These are phyloP conservation scores for Cryptosporidium parvum DNA, from an alignment of 169 alveolate species.

Conservation along the genomic window DNA sequence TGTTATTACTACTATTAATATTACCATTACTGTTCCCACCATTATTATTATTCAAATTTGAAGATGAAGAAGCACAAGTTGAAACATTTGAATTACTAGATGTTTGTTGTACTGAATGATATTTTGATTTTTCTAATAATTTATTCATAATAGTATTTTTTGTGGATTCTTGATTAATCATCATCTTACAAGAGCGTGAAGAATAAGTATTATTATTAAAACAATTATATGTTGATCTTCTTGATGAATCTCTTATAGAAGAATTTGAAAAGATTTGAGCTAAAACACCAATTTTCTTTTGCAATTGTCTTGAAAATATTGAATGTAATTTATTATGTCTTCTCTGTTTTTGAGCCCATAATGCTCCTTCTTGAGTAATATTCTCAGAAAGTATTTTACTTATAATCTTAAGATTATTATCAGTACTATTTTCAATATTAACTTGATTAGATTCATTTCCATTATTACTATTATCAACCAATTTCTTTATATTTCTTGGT, in stretches of 20 bases:
- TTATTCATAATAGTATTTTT: neutral
- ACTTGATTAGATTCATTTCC: neutral
- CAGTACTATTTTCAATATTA: neutral
- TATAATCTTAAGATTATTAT: neutral
- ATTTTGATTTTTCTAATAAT: neutral
- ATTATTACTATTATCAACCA: neutral
- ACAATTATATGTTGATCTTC: neutral
- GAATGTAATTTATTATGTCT: slow-evolving; percentile 48
- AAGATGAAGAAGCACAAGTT: neutral
- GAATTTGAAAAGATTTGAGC: slow-evolving; percentile 44
- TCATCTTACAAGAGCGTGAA: neutral
- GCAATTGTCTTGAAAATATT: slow-evolving; percentile 65
- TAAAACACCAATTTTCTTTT: slow-evolving; percentile 13
- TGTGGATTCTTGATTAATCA: neutral
- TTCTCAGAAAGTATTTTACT: slow-evolving; percentile 20
- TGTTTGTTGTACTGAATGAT: neutral
- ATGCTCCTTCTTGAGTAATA: slow-evolving; percentile 44
- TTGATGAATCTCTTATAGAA: slow-evolving; percentile 18
- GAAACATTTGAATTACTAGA: neutral
- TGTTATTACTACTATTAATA: neutral
- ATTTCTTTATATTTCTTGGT: neutral
- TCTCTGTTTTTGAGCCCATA: slow-evolving; percentile 71
- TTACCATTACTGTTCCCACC: neutral
- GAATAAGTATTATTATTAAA: neutral
- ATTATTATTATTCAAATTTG: too few relatives aligned